phyloP scores from a whole-genome alignment of 2,329 filamentous ascomycete species.

The Aspergillus nomiae region DNA sequence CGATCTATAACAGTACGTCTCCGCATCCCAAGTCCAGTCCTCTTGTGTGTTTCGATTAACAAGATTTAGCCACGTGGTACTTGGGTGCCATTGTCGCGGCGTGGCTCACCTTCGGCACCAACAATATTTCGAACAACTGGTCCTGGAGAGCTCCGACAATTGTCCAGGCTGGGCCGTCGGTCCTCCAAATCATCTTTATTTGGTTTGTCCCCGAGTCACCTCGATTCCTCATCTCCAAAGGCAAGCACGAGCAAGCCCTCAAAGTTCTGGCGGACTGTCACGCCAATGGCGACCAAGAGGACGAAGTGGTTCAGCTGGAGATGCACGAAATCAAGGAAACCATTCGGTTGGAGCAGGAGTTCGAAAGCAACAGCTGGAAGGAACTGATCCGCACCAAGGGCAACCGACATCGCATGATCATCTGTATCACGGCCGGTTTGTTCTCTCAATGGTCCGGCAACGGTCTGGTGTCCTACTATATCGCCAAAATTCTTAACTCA shows the following conservation, averaged over 20 bases:
- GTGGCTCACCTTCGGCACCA: slow-evolving; percentile 46
- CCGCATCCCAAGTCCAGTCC: background rate
- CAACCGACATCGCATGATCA: slow-evolving; percentile 57
- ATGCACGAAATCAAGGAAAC: slow-evolving; percentile 47
- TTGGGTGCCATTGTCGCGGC: slow-evolving; percentile 50
- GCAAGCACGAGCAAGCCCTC: slow-evolving; percentile 30
- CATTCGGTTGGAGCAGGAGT: slow-evolving; percentile 48
- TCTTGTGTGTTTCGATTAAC: background rate
- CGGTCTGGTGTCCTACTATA: slow-evolving; percentile 44
- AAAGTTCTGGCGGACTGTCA: slow-evolving; percentile 39
- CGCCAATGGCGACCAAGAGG: slow-evolving; percentile 42
- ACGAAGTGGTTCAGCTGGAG: slow-evolving; percentile 29
- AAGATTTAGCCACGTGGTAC: slow-evolving; percentile 46
- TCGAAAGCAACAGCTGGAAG: slow-evolving; percentile 48
- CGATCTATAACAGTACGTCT: slow-evolving; percentile 25
- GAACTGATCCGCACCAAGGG: slow-evolving; percentile 47
- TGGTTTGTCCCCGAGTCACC: slow-evolving; percentile 70
- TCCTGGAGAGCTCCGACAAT: slow-evolving; percentile 49
- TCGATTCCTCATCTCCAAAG: slow-evolving; percentile 47
- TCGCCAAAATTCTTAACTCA: slow-evolving; percentile 38
- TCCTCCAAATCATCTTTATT: slow-evolving; percentile 56
- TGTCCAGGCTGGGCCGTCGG: slow-evolving; percentile 64
- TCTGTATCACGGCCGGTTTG: slow-evolving; percentile 56
- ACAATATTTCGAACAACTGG: slow-evolving; percentile 43
- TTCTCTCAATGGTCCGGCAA: slow-evolving; percentile 63